Evolutionary conservation across 2,329 filamentous ascomycete species (phyloP).

Genomic region (Didymella glomerata): DNA sequence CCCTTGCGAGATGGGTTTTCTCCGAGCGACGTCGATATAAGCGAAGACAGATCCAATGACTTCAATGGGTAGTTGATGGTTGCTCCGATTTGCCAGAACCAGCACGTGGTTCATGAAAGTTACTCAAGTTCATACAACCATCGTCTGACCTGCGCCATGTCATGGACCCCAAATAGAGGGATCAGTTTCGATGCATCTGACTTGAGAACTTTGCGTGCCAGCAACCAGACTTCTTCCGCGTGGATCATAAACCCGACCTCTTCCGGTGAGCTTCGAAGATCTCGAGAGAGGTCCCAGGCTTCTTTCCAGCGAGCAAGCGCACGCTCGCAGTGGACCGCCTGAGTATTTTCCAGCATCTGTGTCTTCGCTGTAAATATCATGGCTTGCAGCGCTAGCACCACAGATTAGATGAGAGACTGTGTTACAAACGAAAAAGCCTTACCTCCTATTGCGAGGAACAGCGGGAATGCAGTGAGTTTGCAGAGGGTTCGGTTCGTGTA

Average conservation of each 20-base stretch:
- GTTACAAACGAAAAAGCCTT: background rate
- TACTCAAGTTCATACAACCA: conserved; percentile 7
- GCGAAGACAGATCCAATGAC: background rate
- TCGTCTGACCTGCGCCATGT: conserved; percentile 4
- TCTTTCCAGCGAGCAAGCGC: conserved; percentile 15
- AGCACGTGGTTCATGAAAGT: background rate
- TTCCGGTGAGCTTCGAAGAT: conserved; percentile 50
- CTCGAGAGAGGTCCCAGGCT: background rate
- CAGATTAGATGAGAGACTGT: background rate
- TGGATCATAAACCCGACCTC: conserved; percentile 1
- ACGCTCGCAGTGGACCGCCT: background rate
- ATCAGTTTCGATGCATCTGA: conserved; percentile 4
- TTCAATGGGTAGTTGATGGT: too few species aligned
- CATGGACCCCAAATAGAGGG: background rate
- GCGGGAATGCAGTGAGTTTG: background rate
- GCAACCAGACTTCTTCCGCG: conserved; percentile 6
- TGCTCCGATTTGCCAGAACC: background rate
- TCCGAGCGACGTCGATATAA: background rate
- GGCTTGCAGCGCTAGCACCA: background rate
- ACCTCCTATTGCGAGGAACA: conserved; percentile 6
- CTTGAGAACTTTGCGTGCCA: conserved; percentile 1
- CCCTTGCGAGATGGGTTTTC: conserved; percentile 4
- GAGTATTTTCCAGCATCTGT: background rate
- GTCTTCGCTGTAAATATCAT: conserved; percentile 7
- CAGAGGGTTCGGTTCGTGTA: background rate